Conservation (phyloP, 2,329 filamentous ascomycete genomes). For the Epichloe uncinata region DNA sequence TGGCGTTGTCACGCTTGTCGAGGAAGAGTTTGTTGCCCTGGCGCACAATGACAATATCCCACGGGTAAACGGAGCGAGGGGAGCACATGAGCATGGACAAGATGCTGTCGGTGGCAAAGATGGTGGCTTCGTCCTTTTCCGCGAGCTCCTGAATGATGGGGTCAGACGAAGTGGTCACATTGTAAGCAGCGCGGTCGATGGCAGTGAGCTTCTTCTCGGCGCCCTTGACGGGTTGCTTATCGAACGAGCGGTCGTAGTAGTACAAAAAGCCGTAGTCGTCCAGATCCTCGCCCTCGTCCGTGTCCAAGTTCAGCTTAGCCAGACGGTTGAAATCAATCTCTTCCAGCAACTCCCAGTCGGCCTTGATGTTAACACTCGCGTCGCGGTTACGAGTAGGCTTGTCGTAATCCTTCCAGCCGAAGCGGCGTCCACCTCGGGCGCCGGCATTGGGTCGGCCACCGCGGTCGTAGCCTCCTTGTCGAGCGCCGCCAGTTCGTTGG, state of each 20-base stretch:
- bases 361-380: conserved; percentile 88
- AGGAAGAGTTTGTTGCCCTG: conserved; percentile 96
- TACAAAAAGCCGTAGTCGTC: conserved; percentile 95
- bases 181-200: conserved; percentile 91
- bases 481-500: conserved; percentile 59
- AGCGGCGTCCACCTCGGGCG: conserved; percentile 67
- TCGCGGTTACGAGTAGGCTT: conserved; percentile 95
- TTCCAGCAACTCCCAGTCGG: conserved; percentile 90
- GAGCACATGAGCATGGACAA: conserved; percentile 99
- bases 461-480: conserved; percentile 58
- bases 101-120: conserved; percentile 94
- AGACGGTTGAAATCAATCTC: conserved; percentile 98
- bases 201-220: conserved; percentile 77
- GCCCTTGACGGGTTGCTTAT: conserved; percentile 84
- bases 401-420: conserved; percentile 98
- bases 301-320: conserved; percentile 88
- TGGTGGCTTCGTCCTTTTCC: conserved; percentile 88
- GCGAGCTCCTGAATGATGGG: conserved; percentile 94
- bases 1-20: conserved; percentile 93
- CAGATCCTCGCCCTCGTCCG: conserved; percentile 87
- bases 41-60: conserved; percentile 90
- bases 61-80: conserved; percentile 90
- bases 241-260: conserved; percentile 92
- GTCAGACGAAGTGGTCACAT: conserved; percentile 92
- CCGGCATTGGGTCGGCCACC: conserved; percentile 54